Base-by-base conservation (phyloP, 192 early-diverging fungal genomes). In the Backusella psychrophila region DNA sequence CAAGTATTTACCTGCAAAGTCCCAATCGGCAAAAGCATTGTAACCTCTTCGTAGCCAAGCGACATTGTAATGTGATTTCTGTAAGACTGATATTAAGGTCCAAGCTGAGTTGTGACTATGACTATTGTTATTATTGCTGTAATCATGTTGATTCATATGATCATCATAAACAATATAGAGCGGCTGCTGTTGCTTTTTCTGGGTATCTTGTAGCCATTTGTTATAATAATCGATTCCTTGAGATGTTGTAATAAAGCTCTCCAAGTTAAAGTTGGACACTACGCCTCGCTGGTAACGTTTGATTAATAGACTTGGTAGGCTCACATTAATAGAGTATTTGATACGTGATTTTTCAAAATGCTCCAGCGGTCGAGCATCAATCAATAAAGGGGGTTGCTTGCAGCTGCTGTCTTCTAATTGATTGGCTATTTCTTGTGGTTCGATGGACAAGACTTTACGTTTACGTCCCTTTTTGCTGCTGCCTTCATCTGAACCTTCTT, bases 201-300 rank as follows among this genome's bases (percentile, higher is more conserved):
- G 70, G 44, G 41, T 44, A 31, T 71, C 70, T 49, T 44, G 39
- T 44, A 63, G 33, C 56, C 56, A 63, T 63, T 52, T n/a, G 12
- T 70, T 73, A 52, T 82, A 89, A 0, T 77, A 75, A 34, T 89
- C 85, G 11, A 80, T 76, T 11, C 86, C 85, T 53, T 87, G 84
- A 0, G 84, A 79, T 7, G 86, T 89, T 1, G 88, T 89, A 34
- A 89, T 87, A 53, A 89, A 89, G 42, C 80, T 85, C 65, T 86
- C 86, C 3, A 89, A 35, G 21, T 82, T 82, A 75, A 89, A 87
- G 36, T 87, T 84, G 2, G 81, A 81, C 4, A 90, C 80, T 9
- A 82, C 82, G 35, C 88, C 87, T 74, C 86, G 76, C 8, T 83
- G 79, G 69, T 90, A 88, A n/a, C 88, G 77, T 67, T 86, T 85